A percentile compares a stretch with the other conserved stretches of the same genome.
Evolutionary conservation across 768 basidiomycete species (phyloP).

Genomic region (Termitomyces sp.): DNA sequence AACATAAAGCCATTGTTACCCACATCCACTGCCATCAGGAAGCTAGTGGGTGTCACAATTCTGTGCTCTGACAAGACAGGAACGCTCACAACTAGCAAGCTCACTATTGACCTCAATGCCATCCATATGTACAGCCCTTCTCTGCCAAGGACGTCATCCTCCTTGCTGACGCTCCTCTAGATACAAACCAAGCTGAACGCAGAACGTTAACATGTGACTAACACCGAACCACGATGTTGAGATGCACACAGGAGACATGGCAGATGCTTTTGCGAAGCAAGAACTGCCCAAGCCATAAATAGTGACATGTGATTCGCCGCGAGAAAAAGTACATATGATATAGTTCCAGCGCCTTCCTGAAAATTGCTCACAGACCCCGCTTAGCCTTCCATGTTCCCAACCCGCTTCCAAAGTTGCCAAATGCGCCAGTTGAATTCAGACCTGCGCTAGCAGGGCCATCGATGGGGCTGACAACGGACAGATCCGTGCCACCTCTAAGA

Average conservation of each 20-base stretch:
- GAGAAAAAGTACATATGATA: conserved; percentile 4
- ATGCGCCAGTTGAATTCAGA: conserved; percentile 21
- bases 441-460: conserved; percentile 15
- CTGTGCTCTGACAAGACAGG: conserved; percentile 99
- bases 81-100: conserved; percentile 98
- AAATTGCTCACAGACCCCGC: conserved; percentile 1
- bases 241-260: too few species aligned
- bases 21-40: conserved; percentile 98
- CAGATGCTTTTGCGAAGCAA: too few species aligned
- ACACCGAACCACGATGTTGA: too few species aligned
- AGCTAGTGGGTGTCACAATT: conserved; percentile 97
- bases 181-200: too few species aligned
- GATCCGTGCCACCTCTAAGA: conserved; percentile 2
- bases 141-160: conserved; percentile 89
- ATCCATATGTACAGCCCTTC: conserved; percentile 91
- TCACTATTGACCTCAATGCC: conserved; percentile 92
- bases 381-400: conserved; percentile 26
- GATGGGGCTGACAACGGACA: conserved; percentile 4
- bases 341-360: neutral
- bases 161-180: conserved; percentile 49
- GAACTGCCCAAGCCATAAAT: too few species aligned
- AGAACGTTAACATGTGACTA: too few species aligned
- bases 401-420: conserved; percentile 31
- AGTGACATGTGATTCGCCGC: neutral
- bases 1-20: conserved; percentile 99